These are phyloP conservation scores for Boletus vinaceobasis DNA, from an alignment of 768 basidiomycete species.

Conservation along the genomic window DNA sequence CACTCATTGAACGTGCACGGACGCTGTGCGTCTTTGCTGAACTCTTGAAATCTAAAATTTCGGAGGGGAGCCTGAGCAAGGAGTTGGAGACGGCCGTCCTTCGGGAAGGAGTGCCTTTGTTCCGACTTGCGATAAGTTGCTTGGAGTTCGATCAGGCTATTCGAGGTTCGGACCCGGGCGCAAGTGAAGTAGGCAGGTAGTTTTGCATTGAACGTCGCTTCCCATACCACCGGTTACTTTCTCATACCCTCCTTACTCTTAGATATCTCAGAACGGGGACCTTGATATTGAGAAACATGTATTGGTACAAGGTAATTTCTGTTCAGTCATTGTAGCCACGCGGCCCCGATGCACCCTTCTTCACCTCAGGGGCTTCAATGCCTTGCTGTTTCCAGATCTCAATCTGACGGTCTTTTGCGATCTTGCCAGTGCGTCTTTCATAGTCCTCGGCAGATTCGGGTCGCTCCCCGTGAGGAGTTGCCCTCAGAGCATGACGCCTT, in stretches of 20 bases:
- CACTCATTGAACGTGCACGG: constrained; percentile 6
- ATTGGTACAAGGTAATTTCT: constrained; percentile 5
- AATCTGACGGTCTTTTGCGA: constrained; percentile 68
- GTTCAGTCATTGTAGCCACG: constrained; percentile 61
- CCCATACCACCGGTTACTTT: background rate
- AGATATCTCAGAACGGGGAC: background rate
- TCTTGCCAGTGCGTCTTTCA: constrained; percentile 57
- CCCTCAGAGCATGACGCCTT: constrained; percentile 73
- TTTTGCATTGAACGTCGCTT: constrained; percentile 1
- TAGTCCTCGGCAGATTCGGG: constrained; percentile 76
- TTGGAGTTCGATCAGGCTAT: constrained; percentile 20
- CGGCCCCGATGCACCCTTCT: constrained; percentile 34
- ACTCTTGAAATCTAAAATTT: constrained; percentile 8
- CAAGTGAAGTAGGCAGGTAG: background rate
- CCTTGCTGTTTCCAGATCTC: constrained; percentile 73
- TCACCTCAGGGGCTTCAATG: constrained; percentile 36
- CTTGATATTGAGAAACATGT: background rate
- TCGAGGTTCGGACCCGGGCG: background rate
- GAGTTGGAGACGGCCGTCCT: constrained; percentile 21
- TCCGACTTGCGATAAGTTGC: constrained; percentile 19
- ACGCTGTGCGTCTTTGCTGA: constrained; percentile 17
- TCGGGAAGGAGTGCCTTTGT: constrained; percentile 20
- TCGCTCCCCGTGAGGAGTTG: constrained; percentile 77
- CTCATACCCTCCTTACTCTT: background rate
- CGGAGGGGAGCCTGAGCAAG: constrained; percentile 7